phyloP scores from a whole-genome alignment of 2,329 filamentous ascomycete species.

The Chaetomium strumarium region DNA sequence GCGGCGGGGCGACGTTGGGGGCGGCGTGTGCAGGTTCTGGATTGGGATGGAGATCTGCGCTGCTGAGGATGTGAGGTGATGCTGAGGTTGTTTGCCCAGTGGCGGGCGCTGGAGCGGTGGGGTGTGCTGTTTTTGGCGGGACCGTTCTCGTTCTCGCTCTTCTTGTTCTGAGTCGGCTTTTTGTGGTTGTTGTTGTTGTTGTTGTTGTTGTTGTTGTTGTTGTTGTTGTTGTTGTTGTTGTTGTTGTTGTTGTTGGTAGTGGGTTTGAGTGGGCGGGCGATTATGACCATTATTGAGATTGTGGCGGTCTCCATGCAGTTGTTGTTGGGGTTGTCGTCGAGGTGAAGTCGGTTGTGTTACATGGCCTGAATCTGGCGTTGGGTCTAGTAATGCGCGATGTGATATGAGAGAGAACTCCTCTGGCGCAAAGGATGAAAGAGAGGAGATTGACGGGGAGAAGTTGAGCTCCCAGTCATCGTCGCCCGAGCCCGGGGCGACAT shows the following conservation, averaged over 20 bases:
- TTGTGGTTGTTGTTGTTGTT: too few relatives aligned
- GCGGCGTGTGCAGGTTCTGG: conserved; percentile 7
- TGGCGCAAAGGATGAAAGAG: conserved; percentile 14
- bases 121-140: conserved; percentile 3
- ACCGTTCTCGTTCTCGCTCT: neutral
- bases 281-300: neutral
- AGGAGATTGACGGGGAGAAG: conserved; percentile 12
- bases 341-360: neutral
- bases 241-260: neutral
- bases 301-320: neutral
- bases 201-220: too few relatives aligned
- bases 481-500: conserved; percentile 3
- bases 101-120: neutral
- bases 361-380: neutral
- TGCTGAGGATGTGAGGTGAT: neutral
- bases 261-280: neutral
- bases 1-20: conserved; percentile 11
- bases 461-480: conserved; percentile 13
- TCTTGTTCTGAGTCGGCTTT: too few relatives aligned
- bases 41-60: neutral
- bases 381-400: neutral
- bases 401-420: conserved; percentile 10
- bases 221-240: neutral
- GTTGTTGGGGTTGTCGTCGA: neutral
- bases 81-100: neutral